Percentiles rank a stretch among this genome's conserved stretches.
Evolutionary conservation across 164 flowering plant species (phyloP).

Genomic region (Taxillus chinensis): DNA sequence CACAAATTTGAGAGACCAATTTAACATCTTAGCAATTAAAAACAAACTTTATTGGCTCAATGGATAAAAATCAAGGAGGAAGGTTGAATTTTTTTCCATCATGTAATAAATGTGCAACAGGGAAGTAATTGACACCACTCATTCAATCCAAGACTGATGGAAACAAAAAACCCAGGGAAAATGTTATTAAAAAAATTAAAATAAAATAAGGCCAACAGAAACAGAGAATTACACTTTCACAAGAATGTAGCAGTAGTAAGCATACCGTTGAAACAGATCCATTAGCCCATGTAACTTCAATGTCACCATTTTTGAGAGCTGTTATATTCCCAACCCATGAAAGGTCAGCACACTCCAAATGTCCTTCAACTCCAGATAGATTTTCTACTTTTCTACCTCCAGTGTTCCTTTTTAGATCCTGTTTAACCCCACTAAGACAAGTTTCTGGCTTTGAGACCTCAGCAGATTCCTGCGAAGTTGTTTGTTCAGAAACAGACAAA

Average conservation of each 20-base stretch:
- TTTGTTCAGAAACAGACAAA: conserved; percentile 30
- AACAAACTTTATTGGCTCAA: no score
- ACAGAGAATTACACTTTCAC: not conserved
- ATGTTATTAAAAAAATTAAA: no score
- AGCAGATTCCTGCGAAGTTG: conserved; percentile 10
- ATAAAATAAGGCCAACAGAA: no score
- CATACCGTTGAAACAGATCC: conserved; percentile 91
- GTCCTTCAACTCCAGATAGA: conserved; percentile 20
- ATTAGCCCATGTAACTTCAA: conserved; percentile 97
- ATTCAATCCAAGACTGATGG: no score
- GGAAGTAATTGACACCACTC: no score
- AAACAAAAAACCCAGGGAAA: no score
- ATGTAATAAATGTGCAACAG: no score
- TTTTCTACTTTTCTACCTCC: conserved; percentile 20
- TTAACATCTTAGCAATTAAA: no score
- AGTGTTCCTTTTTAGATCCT: conserved; percentile 14
- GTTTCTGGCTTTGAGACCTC: conserved; percentile 21
- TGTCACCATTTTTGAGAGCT: conserved; percentile 85
- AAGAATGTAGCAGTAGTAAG: conserved; percentile 4
- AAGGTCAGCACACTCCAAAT: conserved; percentile 43
- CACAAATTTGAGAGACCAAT: no score
- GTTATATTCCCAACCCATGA: conserved; percentile 98
- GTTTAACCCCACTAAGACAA: conserved; percentile 16
- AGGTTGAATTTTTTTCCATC: no score
- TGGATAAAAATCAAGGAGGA: no score